Evolutionary conservation across 495 filamentous ascomycete species (phyloP).

Genomic region (Paragyromitra xinjiangensis): DNA sequence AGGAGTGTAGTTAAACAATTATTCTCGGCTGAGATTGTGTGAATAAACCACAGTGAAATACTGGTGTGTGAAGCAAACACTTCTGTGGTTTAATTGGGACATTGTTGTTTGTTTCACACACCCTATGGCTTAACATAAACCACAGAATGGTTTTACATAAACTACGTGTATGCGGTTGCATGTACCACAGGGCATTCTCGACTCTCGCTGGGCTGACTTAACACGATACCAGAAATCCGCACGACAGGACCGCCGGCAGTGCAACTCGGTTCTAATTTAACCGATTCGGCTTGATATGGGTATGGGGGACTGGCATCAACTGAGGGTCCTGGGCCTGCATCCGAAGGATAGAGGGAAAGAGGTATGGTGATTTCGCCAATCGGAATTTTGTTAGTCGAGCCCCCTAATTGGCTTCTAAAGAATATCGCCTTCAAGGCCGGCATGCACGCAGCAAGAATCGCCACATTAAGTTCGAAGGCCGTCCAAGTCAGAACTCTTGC

Average conservation of each 20-base stretch:
- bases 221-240: not conserved
- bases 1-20: too few species aligned
- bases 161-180: too few species aligned
- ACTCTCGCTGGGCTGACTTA: not conserved
- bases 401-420: slow-evolving; percentile 34
- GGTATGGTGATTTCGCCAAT: slow-evolving; percentile 9
- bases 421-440: slow-evolving; percentile 30
- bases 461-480: slow-evolving; percentile 23
- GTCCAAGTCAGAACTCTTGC: slow-evolving; percentile 17
- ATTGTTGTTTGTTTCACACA: too few species aligned
- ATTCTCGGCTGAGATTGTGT: too few species aligned
- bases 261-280: not conserved
- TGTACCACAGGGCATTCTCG: too few species aligned
- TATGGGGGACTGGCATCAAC: not conserved
- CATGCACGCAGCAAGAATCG: slow-evolving; percentile 28
- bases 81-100: too few species aligned
- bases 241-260: not conserved
- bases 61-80: too few species aligned
- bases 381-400: not conserved
- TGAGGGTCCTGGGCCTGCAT: too few species aligned
- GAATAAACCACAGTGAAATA: too few species aligned
- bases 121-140: too few species aligned
- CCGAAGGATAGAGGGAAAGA: not conserved
- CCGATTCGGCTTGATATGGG: not conserved
- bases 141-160: too few species aligned